Evolutionary conservation across 192 early-diverging fungal genomes (phyloP), one percentile per base, ranked within the genome.

Genomic region (Coemansia sp.): DNA sequence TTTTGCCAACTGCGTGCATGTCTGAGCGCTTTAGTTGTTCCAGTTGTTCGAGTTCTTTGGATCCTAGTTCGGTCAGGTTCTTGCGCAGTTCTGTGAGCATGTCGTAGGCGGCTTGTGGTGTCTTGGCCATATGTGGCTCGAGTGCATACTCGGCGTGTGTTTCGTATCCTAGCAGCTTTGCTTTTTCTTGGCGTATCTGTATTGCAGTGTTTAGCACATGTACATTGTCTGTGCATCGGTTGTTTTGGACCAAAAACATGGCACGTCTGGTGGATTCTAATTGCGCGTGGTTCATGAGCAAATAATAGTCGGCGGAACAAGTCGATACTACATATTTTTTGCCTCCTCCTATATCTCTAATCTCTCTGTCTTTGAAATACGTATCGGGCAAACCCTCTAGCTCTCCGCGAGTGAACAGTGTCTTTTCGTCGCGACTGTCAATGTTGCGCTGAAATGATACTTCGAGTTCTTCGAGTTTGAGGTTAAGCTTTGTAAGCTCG

Each of bases 41-140:
- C 18, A 93, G 68, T 12, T 61, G 62, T 16, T 81, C 59, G 8
- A 88, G 58, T 59, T 90, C 88, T 4, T 58, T 69, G 13, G 82
- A 51, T 35, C 74, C 83, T 18, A 84, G 67, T 2, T 66, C 71
- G 4, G 68, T 60, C 16, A 93, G 69, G 3, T 74, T 73, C 6
- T 56, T 54, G 9, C 64, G 62, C 35, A 92, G 75, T 5, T 83
- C 77, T 1, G 77, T 55, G 45, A 89, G 68, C 74, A 92, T 92
- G 38, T 80, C 59, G 3, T 77, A 48, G 4, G 86, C 90, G 1
- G 50, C 73, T 27, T 85, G 75, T 2, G 86, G 83, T 1, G 67
- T 78, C 62, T 92, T 88, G 22, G 90, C 92, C 92, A 93, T 93
- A 24, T 85, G 86, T 18, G 81, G 74, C 53, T 90, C 87, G 23